Base-by-base conservation (phyloP, 148 eudicot genomes). In the Chenopodium formosanum region DNA sequence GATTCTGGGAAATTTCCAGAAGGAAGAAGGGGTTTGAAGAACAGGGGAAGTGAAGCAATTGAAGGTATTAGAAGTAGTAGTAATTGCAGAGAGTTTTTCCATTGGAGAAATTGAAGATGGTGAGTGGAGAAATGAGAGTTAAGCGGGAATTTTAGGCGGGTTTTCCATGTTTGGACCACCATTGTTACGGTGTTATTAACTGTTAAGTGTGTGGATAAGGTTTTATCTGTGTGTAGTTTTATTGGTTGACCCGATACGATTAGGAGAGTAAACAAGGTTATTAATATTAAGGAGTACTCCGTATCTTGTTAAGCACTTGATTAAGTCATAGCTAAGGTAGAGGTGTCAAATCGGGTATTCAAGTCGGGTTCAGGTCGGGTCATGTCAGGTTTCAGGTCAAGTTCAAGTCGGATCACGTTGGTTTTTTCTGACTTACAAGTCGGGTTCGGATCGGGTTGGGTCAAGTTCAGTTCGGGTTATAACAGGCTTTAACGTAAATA, bases 71-170 rank as follows among this genome's bases (percentile, higher is more conserved):
- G 52, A 9, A 48, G 52, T 48, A 48, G 52, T 0, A 48, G 52
- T 48, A 10, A 48, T 67, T 0, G 84, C 3, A 40, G 81, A 9
- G 6, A 77, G 60, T 29, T 44, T 77, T 23, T 70, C 70, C 84
- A 82, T 82, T 6, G 78, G 32, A 31, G 40, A 65, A 53, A 19
- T 47, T 48, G 29, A 47, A n/a, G 80, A 70, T 71, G 73, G 47
- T 17, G 12, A 9, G 17, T 19, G 65, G 34, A 48, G 22, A 77
- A 20, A 1, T 72, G 65, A 78, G 78, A 53, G 81, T 82, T 82
- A 62, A 78, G 73, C 71, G 81, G 81, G 77, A 71, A 25, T 53
- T 77, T 81, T 77, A 48, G 77, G 84, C 84, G 84, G 84, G 84
- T 31, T 71, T 63, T 70, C 20, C 70, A 56, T 81, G 70, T 63